phyloP scores from a whole-genome alignment of 257 asterid species.

The Eucommia ulmoides region DNA sequence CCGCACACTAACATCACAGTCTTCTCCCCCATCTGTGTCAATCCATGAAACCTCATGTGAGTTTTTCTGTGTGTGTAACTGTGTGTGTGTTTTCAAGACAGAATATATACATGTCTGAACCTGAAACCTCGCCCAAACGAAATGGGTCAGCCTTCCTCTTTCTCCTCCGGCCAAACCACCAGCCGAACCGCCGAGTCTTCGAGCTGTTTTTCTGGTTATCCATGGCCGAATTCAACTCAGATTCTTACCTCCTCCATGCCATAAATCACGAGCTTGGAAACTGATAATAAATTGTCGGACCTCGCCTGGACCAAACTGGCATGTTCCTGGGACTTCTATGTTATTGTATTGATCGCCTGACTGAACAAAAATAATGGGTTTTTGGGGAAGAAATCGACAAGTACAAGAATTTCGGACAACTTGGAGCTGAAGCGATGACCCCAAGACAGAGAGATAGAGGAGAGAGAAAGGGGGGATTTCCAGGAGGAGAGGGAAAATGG shows the following conservation, averaged over 20 bases:
- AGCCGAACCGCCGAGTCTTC: conserved; percentile 26
- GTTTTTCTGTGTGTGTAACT: neutral
- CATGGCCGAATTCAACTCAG: conserved; percentile 17
- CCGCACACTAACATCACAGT: conserved; percentile 23
- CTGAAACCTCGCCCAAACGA: conserved; percentile 30
- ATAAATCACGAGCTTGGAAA: conserved; percentile 9
- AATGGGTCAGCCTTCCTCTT: conserved; percentile 40
- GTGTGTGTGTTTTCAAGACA: neutral
- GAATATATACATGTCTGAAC: conserved; percentile 12
- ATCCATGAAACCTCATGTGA: neutral
- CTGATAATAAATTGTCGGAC: neutral
- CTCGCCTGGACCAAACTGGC: neutral
- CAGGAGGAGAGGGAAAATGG: conserved; percentile 31
- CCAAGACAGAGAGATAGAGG: conserved; percentile 16
- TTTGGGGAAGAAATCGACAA: conserved; percentile 36
- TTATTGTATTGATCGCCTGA: conserved; percentile 41
- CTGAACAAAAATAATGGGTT: conserved; percentile 2
- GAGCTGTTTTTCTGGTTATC: conserved; percentile 30
- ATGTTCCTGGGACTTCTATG: conserved; percentile 7
- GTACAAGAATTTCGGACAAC: conserved; percentile 12
- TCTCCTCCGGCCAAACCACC: conserved; percentile 61
- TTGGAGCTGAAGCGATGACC: conserved; percentile 5
- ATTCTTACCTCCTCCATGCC: neutral
- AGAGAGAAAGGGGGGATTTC: neutral
- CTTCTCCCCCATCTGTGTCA: conserved; percentile 34